A percentile compares a stretch with the other conserved stretches of the same genome.
phyloP scores from a whole-genome alignment of 2,329 filamentous ascomycete species.

The Trichoderma brevicompactum region DNA sequence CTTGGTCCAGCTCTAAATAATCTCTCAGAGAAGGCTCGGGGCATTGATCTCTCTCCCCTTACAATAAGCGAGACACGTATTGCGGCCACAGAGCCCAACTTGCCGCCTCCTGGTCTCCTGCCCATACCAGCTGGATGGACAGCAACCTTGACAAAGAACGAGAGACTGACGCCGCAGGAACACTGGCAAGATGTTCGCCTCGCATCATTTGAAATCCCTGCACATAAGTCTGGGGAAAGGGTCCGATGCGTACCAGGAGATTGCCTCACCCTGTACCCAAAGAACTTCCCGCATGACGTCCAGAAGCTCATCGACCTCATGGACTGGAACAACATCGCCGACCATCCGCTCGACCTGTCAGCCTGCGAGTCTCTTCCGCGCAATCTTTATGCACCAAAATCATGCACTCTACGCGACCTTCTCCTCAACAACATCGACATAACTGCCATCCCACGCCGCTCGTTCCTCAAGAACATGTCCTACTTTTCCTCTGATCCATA shows the following conservation, averaged over 20 bases:
- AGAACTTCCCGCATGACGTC: conserved; percentile 85
- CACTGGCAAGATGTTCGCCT: conserved; percentile 97
- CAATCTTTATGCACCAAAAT: conserved; percentile 45
- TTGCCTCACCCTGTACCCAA: conserved; percentile 79
- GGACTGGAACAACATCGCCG: conserved; percentile 75
- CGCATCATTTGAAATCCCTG: conserved; percentile 62
- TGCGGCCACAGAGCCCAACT: conserved; percentile 29
- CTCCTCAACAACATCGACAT: conserved; percentile 86
- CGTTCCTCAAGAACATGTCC: conserved; percentile 79
- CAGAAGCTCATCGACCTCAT: conserved; percentile 76
- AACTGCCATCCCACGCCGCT: conserved; percentile 82
- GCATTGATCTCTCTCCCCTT: conserved; percentile 2
- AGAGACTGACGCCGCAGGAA: conserved; percentile 70
- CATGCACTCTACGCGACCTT: conserved; percentile 71
- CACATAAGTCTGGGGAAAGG: conserved; percentile 30
- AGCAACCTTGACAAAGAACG: conserved; percentile 67
- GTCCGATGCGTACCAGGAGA: conserved; percentile 69
- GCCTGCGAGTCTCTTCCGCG: conserved; percentile 40
- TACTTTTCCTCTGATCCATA: conserved; percentile 73
- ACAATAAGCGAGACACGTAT: conserved; percentile 29
- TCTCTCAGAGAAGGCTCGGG: conserved; percentile 6
- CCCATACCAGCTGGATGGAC: conserved; percentile 61
- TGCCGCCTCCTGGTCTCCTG: conserved; percentile 47
- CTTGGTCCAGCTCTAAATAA: conserved; percentile 38
- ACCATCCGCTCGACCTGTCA: conserved; percentile 64